Conservation (phyloP, 2,329 filamentous ascomycete species). For the Ophiostoma australiae region DNA sequence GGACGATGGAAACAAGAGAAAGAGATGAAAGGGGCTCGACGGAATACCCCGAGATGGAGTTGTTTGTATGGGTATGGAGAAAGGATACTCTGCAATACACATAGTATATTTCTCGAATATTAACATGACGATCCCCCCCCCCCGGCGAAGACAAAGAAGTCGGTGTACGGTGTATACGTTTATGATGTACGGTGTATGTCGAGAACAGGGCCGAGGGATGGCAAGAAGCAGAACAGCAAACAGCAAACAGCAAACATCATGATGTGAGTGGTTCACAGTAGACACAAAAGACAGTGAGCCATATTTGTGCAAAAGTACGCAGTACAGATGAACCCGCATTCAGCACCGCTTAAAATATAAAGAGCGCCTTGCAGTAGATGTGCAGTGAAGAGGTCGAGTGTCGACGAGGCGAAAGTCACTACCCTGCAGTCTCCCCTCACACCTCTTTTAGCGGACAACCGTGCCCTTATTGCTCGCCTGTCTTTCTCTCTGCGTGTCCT, state of each 20-base stretch:
- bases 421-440: not conserved
- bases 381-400: not conserved
- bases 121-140: not conserved
- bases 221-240: no score
- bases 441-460: constrained; percentile 7
- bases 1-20: no score
- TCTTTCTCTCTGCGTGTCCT: not conserved
- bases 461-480: not conserved
- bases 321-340: not conserved
- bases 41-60: not conserved
- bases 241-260: no score
- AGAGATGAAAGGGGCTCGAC: not conserved
- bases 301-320: not conserved
- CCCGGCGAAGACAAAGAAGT: not conserved
- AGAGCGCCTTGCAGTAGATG: constrained; percentile 13
- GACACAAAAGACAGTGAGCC: not conserved
- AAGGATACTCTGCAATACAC: not conserved
- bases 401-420: not conserved
- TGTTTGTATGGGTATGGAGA: not conserved
- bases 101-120: not conserved
- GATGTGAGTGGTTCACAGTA: no score
- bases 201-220: no score
- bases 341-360: constrained; percentile 13
- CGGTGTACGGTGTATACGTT: no score
- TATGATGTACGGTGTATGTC: no score